Percentiles rank a stretch among this genome's conserved stretches.
phyloP scores from a whole-genome alignment of 78 protist species.

The Anaeramoeba flamelloides region DNA sequence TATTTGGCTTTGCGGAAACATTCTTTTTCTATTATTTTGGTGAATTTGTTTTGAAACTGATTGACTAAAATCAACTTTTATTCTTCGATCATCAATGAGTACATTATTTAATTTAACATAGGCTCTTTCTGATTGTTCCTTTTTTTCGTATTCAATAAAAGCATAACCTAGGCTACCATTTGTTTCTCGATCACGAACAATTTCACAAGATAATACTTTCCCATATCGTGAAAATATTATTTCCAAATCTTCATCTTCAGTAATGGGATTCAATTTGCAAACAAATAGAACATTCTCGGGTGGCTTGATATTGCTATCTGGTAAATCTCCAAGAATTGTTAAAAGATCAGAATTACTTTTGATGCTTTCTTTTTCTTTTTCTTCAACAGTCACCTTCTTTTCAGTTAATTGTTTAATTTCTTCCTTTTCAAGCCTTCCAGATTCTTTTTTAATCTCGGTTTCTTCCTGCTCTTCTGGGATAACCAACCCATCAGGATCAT shows the following conservation, averaged over 20 bases:
- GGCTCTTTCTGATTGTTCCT: slow-evolving; percentile 37
- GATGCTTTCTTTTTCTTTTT: too few species aligned
- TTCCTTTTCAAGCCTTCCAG: too few species aligned
- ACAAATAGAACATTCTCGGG: slow-evolving; percentile 88
- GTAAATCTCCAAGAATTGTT: slow-evolving; percentile 57
- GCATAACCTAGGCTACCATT: slow-evolving; percentile 70
- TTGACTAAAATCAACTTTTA: slow-evolving; percentile 50
- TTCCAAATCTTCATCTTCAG: slow-evolving; percentile 73
- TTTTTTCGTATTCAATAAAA: slow-evolving; percentile 73
- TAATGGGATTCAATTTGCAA: slow-evolving; percentile 76
- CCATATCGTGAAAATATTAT: slow-evolving; percentile 80
- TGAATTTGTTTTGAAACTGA: slow-evolving; percentile 4
- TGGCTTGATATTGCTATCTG: slow-evolving; percentile 72
- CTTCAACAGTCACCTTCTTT: too few species aligned
- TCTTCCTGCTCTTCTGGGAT: too few species aligned
- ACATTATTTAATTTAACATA: slow-evolving; percentile 84
- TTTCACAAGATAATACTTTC: slow-evolving; percentile 37
- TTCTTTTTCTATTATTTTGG: too few species aligned
- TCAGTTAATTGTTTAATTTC: too few species aligned
- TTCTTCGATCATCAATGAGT: slow-evolving; percentile 88
- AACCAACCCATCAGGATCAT: neutral
- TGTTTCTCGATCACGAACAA: slow-evolving; percentile 66
- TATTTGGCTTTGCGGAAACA: too few species aligned
- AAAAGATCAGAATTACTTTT: too few species aligned
- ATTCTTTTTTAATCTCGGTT: too few species aligned